Evolutionary conservation across 139 green algal species (phyloP).

Genomic region (Picochlorum costavermella): DNA sequence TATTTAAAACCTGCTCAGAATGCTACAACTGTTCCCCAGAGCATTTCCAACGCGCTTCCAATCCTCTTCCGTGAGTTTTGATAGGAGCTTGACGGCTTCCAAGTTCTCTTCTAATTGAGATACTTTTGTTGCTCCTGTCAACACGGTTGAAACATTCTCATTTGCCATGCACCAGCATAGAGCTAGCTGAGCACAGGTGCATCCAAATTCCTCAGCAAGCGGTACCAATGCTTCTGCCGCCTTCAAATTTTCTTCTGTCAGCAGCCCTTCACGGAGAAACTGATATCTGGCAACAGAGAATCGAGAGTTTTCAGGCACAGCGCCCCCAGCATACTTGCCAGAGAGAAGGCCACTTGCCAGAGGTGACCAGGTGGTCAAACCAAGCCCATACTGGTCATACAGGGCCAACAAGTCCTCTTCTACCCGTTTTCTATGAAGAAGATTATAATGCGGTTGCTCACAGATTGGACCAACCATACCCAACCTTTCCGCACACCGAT

Average conservation of each 20-base stretch:
- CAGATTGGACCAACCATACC: conserved; percentile 51
- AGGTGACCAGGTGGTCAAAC: conserved; percentile 71
- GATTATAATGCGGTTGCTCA: conserved; percentile 85
- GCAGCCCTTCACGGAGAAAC: conserved; percentile 13
- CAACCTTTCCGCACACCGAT: conserved; percentile 48
- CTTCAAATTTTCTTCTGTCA: conserved; percentile 40
- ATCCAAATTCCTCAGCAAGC: conserved; percentile 61
- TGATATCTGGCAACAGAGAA: conserved; percentile 62
- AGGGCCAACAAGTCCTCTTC: conserved; percentile 51
- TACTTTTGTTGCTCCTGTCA: conserved; percentile 62
- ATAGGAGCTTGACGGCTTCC: conserved; percentile 53
- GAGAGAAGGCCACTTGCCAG: conserved; percentile 71
- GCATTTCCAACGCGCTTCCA: not conserved
- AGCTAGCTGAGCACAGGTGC: conserved; percentile 58
- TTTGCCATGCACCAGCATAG: conserved; percentile 74
- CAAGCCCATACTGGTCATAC: conserved; percentile 53
- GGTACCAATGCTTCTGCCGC: conserved; percentile 47
- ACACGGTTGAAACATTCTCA: conserved; percentile 62
- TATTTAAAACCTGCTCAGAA: conserved; percentile 3
- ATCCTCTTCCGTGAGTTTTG: conserved; percentile 35
- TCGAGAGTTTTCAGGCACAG: conserved; percentile 51
- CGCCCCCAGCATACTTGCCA: conserved; percentile 72
- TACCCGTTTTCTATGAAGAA: conserved; percentile 63
- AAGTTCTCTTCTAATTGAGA: conserved; percentile 45
- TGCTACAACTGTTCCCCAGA: not conserved